phyloP scores from a whole-genome alignment of 2,329 filamentous ascomycete species.

The Simplicillium aogashimaense region DNA sequence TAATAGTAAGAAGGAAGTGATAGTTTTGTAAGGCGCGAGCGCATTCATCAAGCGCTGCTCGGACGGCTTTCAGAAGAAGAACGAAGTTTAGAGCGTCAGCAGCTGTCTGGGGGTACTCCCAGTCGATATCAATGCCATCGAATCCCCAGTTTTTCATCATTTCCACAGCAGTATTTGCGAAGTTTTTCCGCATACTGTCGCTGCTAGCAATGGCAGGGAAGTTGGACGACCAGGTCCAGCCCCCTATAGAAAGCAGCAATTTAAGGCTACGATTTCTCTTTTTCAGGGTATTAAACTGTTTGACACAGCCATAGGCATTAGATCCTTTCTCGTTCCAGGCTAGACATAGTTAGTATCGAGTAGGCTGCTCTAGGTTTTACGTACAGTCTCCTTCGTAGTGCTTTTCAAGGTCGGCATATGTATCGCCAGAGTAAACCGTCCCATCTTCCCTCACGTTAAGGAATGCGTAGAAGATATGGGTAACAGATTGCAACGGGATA shows the following conservation, averaged over 20 bases:
- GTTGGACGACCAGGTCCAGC: conserved; percentile 74
- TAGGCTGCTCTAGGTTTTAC: conserved; percentile 7
- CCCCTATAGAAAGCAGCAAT: conserved; percentile 69
- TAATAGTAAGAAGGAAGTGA: conserved; percentile 45
- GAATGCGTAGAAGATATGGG: conserved; percentile 73
- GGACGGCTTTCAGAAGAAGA: conserved; percentile 31
- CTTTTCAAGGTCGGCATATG: conserved; percentile 61
- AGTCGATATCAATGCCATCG: conserved; percentile 35
- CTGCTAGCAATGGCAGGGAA: conserved; percentile 61
- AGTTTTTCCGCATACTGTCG: conserved; percentile 48
- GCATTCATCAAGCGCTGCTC: conserved; percentile 38
- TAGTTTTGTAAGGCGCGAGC: conserved; percentile 33
- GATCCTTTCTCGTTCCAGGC: conserved; percentile 52
- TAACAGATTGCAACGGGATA: conserved; percentile 59
- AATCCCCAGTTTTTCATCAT: conserved; percentile 65
- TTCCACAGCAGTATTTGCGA: conserved; percentile 59
- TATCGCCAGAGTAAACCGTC: conserved; percentile 61
- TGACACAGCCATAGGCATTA: conserved; percentile 73
- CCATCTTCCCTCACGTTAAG: conserved; percentile 64
- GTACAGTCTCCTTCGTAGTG: conserved; percentile 59
- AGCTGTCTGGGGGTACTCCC: conserved; percentile 26
- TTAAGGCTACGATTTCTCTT: conserved; percentile 70
- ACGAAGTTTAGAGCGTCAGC: conserved; percentile 33
- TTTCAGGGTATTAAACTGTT: conserved; percentile 72
- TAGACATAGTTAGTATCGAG: conserved; percentile 12